Percentiles rank a stretch among this genome's conserved stretches.
Conservation (phyloP, 306 rosid species). For the Citrullus amarus region DNA sequence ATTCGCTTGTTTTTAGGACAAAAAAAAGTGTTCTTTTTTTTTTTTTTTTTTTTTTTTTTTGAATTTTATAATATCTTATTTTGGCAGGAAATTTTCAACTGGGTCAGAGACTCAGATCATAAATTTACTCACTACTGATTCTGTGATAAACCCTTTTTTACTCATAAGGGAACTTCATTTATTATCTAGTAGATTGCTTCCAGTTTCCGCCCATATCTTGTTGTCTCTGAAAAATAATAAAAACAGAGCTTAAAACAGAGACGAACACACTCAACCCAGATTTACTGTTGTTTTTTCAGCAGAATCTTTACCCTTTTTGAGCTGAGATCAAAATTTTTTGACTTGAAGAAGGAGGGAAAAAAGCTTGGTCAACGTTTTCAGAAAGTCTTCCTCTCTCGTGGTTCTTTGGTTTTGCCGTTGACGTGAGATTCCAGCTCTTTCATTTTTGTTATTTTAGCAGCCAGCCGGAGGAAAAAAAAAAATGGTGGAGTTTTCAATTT, state of each 20-base stretch:
- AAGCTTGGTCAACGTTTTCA: not conserved
- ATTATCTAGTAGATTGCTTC: not conserved
- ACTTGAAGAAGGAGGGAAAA: conserved; percentile 2
- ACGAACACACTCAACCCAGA: not conserved
- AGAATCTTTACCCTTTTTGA: not conserved
- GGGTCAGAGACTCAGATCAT: not conserved
- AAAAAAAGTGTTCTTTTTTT: not conserved
- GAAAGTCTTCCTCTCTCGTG: not conserved
- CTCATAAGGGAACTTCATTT: not conserved
- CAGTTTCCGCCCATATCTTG: not conserved
- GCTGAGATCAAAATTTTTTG: conserved; percentile 2
- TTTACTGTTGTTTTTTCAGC: not conserved
- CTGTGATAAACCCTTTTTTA: not conserved
- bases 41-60: not conserved
- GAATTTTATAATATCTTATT: not conserved
- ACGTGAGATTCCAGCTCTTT: conserved; percentile 6
- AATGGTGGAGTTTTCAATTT: conserved; percentile 5
- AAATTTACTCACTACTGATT: not conserved
- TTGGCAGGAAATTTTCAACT: not conserved
- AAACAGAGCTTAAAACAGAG: not conserved
- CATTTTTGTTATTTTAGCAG: not conserved
- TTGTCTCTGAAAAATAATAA: not conserved
- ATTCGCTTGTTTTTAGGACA: not conserved
- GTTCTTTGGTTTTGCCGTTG: conserved; percentile 10
- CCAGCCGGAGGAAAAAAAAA: not conserved